Evolutionary conservation across 495 filamentous ascomycete genomes (phyloP).

Genomic region (Xylaria curta): DNA sequence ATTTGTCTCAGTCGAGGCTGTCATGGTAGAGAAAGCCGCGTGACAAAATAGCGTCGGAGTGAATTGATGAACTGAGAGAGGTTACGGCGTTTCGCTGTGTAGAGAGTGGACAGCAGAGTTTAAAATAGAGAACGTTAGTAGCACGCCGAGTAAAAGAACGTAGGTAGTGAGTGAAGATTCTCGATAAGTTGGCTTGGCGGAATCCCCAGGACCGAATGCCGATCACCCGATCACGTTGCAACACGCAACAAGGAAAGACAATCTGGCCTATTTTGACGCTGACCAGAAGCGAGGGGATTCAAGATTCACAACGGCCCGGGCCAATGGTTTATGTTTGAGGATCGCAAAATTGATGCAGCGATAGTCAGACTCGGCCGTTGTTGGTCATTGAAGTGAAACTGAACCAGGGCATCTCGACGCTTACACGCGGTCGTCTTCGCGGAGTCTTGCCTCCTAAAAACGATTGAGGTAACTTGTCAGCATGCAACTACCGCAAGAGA

Average conservation of each 20-base stretch:
- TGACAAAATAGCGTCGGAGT: background rate
- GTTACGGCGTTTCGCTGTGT: background rate
- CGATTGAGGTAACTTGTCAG: no score
- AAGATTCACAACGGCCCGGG: background rate
- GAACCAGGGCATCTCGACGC: background rate
- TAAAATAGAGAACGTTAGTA: conserved; percentile 5
- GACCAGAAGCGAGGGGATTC: conserved; percentile 12
- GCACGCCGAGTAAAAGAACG: conserved; percentile 7
- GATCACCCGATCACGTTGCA: conserved; percentile 32
- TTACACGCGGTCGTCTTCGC: no score
- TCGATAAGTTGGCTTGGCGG: conserved; percentile 20
- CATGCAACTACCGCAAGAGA: background rate
- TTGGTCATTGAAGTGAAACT: conserved; percentile 3
- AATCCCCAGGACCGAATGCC: conserved; percentile 33
- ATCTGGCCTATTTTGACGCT: conserved; percentile 28
- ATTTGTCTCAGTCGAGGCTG: conserved; percentile 32
- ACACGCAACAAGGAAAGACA: conserved; percentile 27
- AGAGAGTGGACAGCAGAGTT: background rate
- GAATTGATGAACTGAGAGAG: background rate
- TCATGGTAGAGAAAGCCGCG: conserved; percentile 29
- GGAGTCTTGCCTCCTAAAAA: no score
- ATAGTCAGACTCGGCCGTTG: conserved; percentile 8
- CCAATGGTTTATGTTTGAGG: background rate
- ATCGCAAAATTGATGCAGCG: conserved; percentile 8
- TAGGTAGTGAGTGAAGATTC: conserved; percentile 23